A percentile compares a stretch with the other conserved stretches of the same genome.
Evolutionary conservation across 2,329 filamentous ascomycete species (phyloP).

Genomic region (Curvularia sp.): DNA sequence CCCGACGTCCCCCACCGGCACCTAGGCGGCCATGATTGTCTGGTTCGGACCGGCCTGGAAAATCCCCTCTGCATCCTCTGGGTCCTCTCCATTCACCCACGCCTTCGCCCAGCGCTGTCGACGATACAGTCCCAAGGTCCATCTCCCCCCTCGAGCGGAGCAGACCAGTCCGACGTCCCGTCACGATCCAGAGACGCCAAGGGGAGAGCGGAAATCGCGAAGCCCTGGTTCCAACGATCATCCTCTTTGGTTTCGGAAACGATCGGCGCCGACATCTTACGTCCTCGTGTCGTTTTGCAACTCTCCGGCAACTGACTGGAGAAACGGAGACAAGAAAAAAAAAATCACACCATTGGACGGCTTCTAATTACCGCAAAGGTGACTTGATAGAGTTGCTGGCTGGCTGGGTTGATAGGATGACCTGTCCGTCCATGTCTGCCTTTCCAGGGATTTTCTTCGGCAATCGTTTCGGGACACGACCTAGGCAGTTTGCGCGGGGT

Average conservation of each 20-base stretch:
- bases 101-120: not conserved
- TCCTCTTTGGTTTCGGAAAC: slow-evolving; percentile 20
- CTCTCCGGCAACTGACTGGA: slow-evolving; percentile 5
- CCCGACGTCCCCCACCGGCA: slow-evolving; percentile 3
- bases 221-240: slow-evolving; percentile 13
- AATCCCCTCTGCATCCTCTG: not conserved
- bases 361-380: slow-evolving; percentile 4
- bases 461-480: slow-evolving; percentile 13
- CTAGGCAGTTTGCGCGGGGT: slow-evolving; percentile 24
- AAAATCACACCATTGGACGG: slow-evolving; percentile 4
- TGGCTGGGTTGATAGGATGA: slow-evolving; percentile 14
- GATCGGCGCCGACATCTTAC: slow-evolving; percentile 28
- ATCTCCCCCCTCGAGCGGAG: not conserved
- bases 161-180: slow-evolving; percentile 5
- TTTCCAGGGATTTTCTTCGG: slow-evolving; percentile 14
- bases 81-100: not conserved
- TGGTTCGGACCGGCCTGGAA: slow-evolving; percentile 6
- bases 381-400: slow-evolving; percentile 8
- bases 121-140: not conserved
- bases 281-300: slow-evolving; percentile 8
- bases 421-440: slow-evolving; percentile 12
- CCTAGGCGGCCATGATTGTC: not conserved
- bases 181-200: slow-evolving; percentile 29
- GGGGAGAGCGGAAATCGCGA: slow-evolving; percentile 28
- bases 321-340: not conserved